A percentile compares a stretch with the other conserved stretches of the same genome.
phyloP scores from a whole-genome alignment of 345 rosid genomes.

The Hypericum perforatum region DNA sequence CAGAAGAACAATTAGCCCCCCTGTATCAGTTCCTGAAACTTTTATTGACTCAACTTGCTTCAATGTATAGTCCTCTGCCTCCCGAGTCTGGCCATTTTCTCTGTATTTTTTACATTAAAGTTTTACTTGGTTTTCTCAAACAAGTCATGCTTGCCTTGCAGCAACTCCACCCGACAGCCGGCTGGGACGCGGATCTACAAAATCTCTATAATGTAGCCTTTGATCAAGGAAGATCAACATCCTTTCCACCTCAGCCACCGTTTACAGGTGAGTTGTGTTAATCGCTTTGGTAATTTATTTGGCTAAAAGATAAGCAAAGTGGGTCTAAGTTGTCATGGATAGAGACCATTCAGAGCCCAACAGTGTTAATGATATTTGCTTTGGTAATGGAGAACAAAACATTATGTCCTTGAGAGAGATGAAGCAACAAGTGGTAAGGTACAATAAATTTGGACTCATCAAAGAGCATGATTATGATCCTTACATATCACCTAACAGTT shows the following conservation, averaged over 20 bases:
- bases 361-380: slow-evolving; percentile 23
- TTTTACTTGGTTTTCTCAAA: background rate
- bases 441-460: slow-evolving; percentile 7
- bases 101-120: background rate
- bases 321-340: slow-evolving; percentile 21
- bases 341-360: slow-evolving; percentile 25
- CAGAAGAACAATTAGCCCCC: slow-evolving; percentile 35
- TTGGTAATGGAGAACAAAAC: slow-evolving; percentile 13
- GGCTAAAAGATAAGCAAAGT: slow-evolving; percentile 19
- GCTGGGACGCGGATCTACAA: slow-evolving; percentile 62
- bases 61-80: slow-evolving; percentile 27
- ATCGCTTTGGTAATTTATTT: slow-evolving; percentile 12
- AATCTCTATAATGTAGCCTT: slow-evolving; percentile 48
- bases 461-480: slow-evolving; percentile 6
- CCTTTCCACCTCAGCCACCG: slow-evolving; percentile 33
- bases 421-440: slow-evolving; percentile 3
- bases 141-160: slow-evolving; percentile 17
- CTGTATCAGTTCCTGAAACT: slow-evolving; percentile 37
- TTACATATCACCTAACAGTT: slow-evolving; percentile 1
- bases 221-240: slow-evolving; percentile 36
- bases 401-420: slow-evolving; percentile 10
- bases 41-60: slow-evolving; percentile 38
- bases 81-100: background rate
- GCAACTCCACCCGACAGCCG: slow-evolving; percentile 39
- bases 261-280: slow-evolving; percentile 37